Conservation (phyloP, 306 rosid genomes). For the Neltuma alba region DNA sequence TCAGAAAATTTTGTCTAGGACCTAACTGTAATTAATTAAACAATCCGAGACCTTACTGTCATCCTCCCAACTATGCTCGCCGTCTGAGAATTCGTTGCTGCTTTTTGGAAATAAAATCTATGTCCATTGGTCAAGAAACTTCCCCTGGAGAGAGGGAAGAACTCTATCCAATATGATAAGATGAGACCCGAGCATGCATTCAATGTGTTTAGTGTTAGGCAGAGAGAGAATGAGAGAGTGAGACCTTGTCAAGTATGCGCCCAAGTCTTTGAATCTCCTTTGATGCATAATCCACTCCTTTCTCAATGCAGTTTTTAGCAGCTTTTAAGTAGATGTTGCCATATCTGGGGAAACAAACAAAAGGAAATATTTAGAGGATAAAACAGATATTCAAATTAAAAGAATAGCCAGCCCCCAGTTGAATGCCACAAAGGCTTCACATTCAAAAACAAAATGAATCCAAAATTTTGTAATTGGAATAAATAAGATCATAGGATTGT, state of each 20-base stretch:
- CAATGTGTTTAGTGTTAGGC: not conserved
- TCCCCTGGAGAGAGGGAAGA: not conserved
- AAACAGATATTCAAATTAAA: constrained; percentile 2
- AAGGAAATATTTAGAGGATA: constrained; percentile 15
- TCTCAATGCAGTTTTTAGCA: constrained; percentile 67
- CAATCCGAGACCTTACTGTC: not conserved
- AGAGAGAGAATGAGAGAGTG: not conserved
- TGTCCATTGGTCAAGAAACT: not conserved
- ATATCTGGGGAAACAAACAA: constrained; percentile 45
- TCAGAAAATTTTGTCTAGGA: not conserved
- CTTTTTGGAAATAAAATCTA: not conserved
- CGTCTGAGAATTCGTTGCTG: not conserved
- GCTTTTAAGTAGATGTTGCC: constrained; percentile 77
- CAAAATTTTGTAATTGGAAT: constrained; percentile 20
- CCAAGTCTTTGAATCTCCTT: constrained; percentile 79
- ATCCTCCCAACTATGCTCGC: not conserved
- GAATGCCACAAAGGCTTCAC: not conserved
- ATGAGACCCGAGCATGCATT: constrained; percentile 1
- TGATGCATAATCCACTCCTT: constrained; percentile 75
- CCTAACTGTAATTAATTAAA: not conserved
- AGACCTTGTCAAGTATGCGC: constrained; percentile 79
- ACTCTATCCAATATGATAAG: not conserved
- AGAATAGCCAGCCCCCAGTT: constrained; percentile 9
- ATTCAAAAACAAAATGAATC: not conserved
- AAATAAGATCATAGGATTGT: constrained; percentile 18